Conservation (phyloP, 2,329 filamentous ascomycete genomes). For the Penicillium expansum region DNA sequence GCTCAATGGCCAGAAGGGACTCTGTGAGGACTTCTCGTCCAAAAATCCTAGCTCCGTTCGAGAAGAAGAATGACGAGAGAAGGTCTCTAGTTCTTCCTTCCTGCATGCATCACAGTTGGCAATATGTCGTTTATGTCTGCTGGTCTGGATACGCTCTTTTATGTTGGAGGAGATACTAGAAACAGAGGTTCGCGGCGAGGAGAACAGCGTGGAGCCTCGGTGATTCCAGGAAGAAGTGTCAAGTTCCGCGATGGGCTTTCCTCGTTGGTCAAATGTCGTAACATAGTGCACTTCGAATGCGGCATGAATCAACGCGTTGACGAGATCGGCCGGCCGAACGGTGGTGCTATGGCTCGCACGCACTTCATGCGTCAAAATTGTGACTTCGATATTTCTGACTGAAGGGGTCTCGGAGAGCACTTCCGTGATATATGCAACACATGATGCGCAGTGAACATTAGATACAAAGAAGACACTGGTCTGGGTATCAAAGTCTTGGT, state of each 20-base stretch:
- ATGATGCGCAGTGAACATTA: conserved; percentile 51
- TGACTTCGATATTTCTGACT: conserved; percentile 41
- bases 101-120: conserved; percentile 53
- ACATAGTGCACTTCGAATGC: conserved; percentile 49
- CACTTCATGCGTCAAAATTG: conserved; percentile 46
- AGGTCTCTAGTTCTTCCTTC: conserved; percentile 36
- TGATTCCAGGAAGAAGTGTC: conserved; percentile 35
- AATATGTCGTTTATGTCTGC: conserved; percentile 40
- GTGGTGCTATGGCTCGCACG: conserved; percentile 38
- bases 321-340: conserved; percentile 35
- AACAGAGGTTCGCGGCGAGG: conserved; percentile 19
- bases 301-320: conserved; percentile 41
- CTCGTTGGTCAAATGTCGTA: conserved; percentile 38
- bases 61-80: conserved; percentile 13
- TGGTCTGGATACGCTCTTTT: conserved; percentile 17
- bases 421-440: conserved; percentile 46
- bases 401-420: conserved; percentile 40
- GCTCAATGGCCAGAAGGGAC: not conserved
- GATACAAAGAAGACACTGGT: conserved; percentile 44
- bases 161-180: conserved; percentile 21
- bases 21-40: conserved; percentile 12
- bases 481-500: conserved; percentile 4
- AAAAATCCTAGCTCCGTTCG: conserved; percentile 15
- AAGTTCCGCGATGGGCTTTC: conserved; percentile 33
- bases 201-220: conserved; percentile 25